These are phyloP conservation scores for Phytophthora capsici DNA, from an alignment of 352 stramenopile genomes.

Conservation along the genomic window DNA sequence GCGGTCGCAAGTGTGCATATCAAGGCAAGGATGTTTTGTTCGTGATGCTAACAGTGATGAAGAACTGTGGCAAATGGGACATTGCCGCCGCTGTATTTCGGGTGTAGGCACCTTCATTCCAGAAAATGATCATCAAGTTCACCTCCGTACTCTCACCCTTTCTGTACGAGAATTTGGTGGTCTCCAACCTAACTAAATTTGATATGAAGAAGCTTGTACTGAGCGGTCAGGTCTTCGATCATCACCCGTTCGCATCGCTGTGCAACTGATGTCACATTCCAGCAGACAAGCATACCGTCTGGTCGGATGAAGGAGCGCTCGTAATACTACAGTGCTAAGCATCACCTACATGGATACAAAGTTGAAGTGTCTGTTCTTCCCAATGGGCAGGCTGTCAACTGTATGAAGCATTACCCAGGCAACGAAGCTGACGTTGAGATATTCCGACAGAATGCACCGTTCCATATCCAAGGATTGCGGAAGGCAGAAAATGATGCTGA, in stretches of 20 bases:
- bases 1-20: too few species aligned
- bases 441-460: slow-evolving; percentile 4
- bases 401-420: slow-evolving; percentile 5
- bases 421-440: slow-evolving; percentile 16
- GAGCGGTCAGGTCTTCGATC: not conserved
- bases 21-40: too few species aligned
- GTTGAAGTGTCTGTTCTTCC: not conserved
- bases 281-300: not conserved
- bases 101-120: not conserved
- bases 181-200: not conserved
- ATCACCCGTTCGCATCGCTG: not conserved
- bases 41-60: too few species aligned
- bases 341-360: slow-evolving; percentile 5
- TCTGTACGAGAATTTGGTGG: not conserved
- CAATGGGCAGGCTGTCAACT: not conserved
- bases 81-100: not conserved
- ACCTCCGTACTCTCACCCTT: not conserved
- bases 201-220: not conserved
- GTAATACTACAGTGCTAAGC: not conserved
- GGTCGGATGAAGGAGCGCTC: not conserved
- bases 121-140: slow-evolving; percentile 8
- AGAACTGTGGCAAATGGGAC: not conserved
- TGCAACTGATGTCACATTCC: slow-evolving; percentile 6
- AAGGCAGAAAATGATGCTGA: slow-evolving; percentile 2
- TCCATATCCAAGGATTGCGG: slow-evolving; percentile 2